Base-by-base conservation (phyloP, 352 stramenopile genomes). In the Pythium guiyangense region DNA sequence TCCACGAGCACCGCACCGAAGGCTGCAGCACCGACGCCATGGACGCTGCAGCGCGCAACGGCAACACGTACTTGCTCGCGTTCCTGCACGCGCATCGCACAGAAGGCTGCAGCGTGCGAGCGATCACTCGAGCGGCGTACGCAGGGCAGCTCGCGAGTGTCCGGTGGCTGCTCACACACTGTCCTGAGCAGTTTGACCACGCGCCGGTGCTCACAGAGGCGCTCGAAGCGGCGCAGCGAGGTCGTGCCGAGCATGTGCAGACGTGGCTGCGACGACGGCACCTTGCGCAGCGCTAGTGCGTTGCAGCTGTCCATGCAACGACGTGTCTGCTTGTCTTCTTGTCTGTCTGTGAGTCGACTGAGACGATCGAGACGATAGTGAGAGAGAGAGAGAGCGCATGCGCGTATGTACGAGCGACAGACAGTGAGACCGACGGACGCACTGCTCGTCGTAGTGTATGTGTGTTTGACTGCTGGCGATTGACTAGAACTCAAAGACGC, bases 21-120 rank as follows among this genome's bases (percentile, higher is more conserved):
- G 66, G 63, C 9, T 80, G 70, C 54, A 77, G 63, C 4, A 77
- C 63, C 3, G 69, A 75, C 29, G 73, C 70, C 1, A 83, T 80
- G 73, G 68, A 79, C 31, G 69, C 60, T 1, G 73, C 69, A 0
- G 68, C 70, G 3, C 59, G 70, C n/a, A 71, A 76, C 17, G 70
- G 73, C 20, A 69, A 80, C 47, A n/a, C 74, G 17, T 44, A 44
- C 15, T 27, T 79, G 39, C 69, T 84, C 14, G 49, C 63, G 15
- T 75, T 70, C 34, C 49, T 79, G 9, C 44, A 73, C 46, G 43
- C 27, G 18, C 51, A 73, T 17, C 60, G 70, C 1, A 37, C 46
- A 2, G 70, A 79, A 31, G 70, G 70, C 34, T 77, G 69, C 34
- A 70, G 56, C 20, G 2, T 29, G 2, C 61, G 53, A 26, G 67